Percentiles rank a stretch among this genome's conserved stretches.
Conservation (phyloP, 495 filamentous ascomycete genomes). For the Penicillium malachiteum region DNA sequence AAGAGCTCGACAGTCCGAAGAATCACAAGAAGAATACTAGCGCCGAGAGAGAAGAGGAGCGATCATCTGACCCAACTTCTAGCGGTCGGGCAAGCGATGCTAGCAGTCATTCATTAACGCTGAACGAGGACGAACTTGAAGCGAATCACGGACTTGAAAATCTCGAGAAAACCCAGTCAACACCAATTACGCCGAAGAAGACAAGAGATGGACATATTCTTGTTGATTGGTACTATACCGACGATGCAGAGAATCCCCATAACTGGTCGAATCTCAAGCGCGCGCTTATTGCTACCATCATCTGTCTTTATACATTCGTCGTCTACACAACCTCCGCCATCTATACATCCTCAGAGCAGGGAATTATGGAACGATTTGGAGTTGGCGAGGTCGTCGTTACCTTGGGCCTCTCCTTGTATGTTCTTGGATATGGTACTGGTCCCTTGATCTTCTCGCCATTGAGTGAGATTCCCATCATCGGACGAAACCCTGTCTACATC, state of each 20-base stretch:
- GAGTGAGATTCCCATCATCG: slow-evolving; percentile 50
- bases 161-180: slow-evolving; percentile 45
- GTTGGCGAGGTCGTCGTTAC: slow-evolving; percentile 39
- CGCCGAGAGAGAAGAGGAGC: slow-evolving; percentile 3
- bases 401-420: slow-evolving; percentile 53
- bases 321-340: slow-evolving; percentile 39
- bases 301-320: slow-evolving; percentile 37
- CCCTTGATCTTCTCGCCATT: slow-evolving; percentile 50
- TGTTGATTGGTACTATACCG: slow-evolving; percentile 56
- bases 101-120: slow-evolving; percentile 14
- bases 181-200: slow-evolving; percentile 45
- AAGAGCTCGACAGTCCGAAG: slow-evolving; percentile 2
- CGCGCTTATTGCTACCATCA: slow-evolving; percentile 22
- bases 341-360: slow-evolving; percentile 27
- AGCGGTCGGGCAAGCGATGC: slow-evolving; percentile 8
- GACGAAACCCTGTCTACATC: slow-evolving; percentile 52
- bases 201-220: slow-evolving; percentile 40
- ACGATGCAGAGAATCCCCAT: slow-evolving; percentile 54
- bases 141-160: slow-evolving; percentile 28
- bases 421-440: slow-evolving; percentile 49
- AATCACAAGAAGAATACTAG: not conserved
- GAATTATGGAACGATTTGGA: slow-evolving; percentile 42
- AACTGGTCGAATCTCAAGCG: slow-evolving; percentile 48
- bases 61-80: not conserved
- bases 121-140: slow-evolving; percentile 36